Percentiles rank a stretch among this genome's conserved stretches.
Conservation (phyloP, 345 rosid species). For the Citrus cavaleriei region DNA sequence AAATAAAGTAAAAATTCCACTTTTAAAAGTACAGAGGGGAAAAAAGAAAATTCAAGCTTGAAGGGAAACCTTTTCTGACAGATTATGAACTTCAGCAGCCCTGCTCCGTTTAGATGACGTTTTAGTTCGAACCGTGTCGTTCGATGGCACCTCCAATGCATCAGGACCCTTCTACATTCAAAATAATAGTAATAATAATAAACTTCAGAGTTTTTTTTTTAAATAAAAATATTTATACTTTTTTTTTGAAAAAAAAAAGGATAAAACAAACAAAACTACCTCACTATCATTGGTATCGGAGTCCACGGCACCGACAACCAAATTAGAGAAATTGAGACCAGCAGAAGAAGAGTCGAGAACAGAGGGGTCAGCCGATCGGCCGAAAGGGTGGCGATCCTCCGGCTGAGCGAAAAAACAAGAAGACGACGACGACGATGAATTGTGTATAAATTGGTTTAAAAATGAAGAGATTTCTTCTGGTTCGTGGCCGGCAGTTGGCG, state of each 20-base stretch:
- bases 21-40: background rate
- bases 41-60: background rate
- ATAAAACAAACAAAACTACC: constrained; percentile 14
- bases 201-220: background rate
- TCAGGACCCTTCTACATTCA: constrained; percentile 31
- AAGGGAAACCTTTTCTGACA: constrained; percentile 66
- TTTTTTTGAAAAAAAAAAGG: too few relatives aligned
- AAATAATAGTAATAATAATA: background rate
- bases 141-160: constrained; percentile 29
- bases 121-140: constrained; percentile 28
- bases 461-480: constrained; percentile 50
- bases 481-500: constrained; percentile 29
- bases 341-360: constrained; percentile 3
- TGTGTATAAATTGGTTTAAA: constrained; percentile 41
- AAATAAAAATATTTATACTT: background rate
- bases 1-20: background rate
- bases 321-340: constrained; percentile 21
- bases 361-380: constrained; percentile 11
- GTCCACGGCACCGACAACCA: background rate
- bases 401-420: constrained; percentile 12
- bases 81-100: constrained; percentile 71
- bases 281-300: constrained; percentile 37
- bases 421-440: constrained; percentile 30
- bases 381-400: constrained; percentile 21
- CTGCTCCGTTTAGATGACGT: constrained; percentile 60